Evolutionary conservation across 1,284 basidiomycete genomes (phyloP).

Genomic region (Malassezia nana): DNA sequence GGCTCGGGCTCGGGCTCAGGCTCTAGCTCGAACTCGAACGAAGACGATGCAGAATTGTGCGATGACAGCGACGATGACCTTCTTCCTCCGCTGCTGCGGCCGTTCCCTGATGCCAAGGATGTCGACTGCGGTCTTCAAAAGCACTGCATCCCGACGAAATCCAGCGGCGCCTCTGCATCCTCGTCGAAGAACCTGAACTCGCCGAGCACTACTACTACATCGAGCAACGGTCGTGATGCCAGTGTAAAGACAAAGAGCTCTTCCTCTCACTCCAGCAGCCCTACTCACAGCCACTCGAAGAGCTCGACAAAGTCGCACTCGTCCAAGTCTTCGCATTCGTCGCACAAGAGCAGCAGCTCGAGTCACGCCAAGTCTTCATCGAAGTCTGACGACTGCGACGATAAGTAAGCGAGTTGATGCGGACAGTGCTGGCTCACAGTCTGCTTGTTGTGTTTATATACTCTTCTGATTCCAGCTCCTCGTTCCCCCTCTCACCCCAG

Average conservation of each 20-base stretch:
- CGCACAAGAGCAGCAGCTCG: not conserved
- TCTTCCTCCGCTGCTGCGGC: slow-evolving; percentile 14
- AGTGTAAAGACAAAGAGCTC: not conserved
- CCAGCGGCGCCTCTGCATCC: slow-evolving; percentile 4
- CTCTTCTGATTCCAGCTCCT: not conserved
- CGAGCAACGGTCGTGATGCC: slow-evolving; percentile 9
- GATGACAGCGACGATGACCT: slow-evolving; percentile 6
- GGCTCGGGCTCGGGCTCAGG: not conserved
- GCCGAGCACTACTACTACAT: not conserved
- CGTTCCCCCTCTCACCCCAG: not conserved
- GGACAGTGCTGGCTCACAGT: not conserved
- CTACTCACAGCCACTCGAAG: not conserved
- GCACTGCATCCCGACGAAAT: slow-evolving; percentile 13
- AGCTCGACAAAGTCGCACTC: not conserved
- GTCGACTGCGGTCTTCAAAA: slow-evolving; percentile 12
- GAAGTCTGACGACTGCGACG: not conserved
- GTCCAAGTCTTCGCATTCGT: not conserved
- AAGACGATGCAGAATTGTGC: slow-evolving; percentile 6
- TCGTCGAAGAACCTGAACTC: not conserved
- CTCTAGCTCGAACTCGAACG: slow-evolving; percentile 4
- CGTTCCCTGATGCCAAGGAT: slow-evolving; percentile 13
- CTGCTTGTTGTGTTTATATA: not conserved
- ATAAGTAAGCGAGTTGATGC: not conserved
- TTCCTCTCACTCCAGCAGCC: not conserved
- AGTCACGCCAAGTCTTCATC: not conserved